Evolutionary conservation across 2,329 filamentous ascomycete genomes (phyloP).

Genomic region (Esteya vermicola): DNA sequence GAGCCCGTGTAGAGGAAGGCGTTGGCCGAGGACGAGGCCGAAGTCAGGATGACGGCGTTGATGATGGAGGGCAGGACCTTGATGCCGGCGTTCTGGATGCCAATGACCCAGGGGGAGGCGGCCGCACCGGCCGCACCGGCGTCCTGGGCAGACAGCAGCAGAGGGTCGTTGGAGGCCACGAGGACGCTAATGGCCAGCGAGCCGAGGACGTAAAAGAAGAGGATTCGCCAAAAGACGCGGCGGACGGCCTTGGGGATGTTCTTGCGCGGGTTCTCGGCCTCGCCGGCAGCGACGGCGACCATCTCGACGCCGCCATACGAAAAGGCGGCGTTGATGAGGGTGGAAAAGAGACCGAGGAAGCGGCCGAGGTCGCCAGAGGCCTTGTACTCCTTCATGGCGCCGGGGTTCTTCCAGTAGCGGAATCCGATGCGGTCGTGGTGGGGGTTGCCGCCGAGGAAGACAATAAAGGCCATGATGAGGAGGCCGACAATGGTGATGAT

Average conservation of each 20-base stretch:
- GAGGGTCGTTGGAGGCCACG: constrained; percentile 46
- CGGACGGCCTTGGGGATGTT: constrained; percentile 50
- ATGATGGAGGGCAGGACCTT: constrained; percentile 46
- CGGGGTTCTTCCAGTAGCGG: constrained; percentile 29
- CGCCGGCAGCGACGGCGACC: constrained; percentile 45
- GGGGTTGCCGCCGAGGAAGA: constrained; percentile 42
- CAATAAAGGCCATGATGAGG: constrained; percentile 40
- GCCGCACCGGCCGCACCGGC: constrained; percentile 29
- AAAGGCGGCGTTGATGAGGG: constrained; percentile 19
- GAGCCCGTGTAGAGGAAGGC: constrained; percentile 46
- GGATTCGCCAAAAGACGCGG: constrained; percentile 47
- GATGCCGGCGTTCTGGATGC: constrained; percentile 53
- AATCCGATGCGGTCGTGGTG: constrained; percentile 35
- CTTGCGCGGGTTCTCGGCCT: constrained; percentile 49
- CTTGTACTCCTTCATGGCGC: constrained; percentile 19
- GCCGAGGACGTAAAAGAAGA: constrained; percentile 49
- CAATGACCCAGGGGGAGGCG: constrained; percentile 49
- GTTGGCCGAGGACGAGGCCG: constrained; percentile 43
- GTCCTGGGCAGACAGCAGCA: constrained; percentile 34
- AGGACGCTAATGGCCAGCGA: constrained; percentile 47
- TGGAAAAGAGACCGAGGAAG: constrained; percentile 12
- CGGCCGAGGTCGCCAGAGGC: constrained; percentile 26
- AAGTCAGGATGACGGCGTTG: constrained; percentile 47
- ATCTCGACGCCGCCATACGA: constrained; percentile 39
- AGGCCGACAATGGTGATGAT: constrained; percentile 44